These are phyloP conservation scores for Mucor piriformis DNA, from an alignment of 371 early-diverging fungal genomes.

Conservation along the genomic window DNA sequence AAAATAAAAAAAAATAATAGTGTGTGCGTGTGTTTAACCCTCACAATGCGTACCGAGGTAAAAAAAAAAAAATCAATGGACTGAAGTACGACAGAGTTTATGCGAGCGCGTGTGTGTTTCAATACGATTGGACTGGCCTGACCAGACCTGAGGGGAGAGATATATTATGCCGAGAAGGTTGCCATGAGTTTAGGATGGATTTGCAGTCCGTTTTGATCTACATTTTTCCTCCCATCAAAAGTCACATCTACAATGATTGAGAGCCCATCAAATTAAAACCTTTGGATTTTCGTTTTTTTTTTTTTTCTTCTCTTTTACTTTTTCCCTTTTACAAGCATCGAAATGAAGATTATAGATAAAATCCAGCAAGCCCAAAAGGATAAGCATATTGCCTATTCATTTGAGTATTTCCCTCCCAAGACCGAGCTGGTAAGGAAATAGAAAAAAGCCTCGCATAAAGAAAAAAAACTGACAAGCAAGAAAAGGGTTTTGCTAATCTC, in stretches of 20 bases:
- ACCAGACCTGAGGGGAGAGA: neutral
- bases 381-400: conserved; percentile 68
- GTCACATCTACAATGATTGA: conserved; percentile 17
- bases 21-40: neutral
- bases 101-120: too few relatives aligned
- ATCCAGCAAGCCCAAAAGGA: conserved; percentile 39
- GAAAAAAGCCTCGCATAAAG: neutral
- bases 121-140: too few relatives aligned
- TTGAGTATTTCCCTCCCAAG: conserved; percentile 98
- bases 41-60: too few relatives aligned
- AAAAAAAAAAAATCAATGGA: too few relatives aligned
- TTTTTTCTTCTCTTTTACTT: neutral
- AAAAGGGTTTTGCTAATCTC: conserved; percentile 84
- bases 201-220: neutral
- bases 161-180: neutral
- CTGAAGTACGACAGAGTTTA: too few relatives aligned
- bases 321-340: conserved; percentile 1
- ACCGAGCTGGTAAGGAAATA: conserved; percentile 74
- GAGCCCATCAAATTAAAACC: neutral
- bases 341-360: conserved; percentile 71
- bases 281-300: neutral
- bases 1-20: neutral
- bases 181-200: neutral
- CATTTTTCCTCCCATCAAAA: conserved; percentile 7
- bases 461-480: neutral